Evolutionary conservation across 2,329 filamentous ascomycete genomes (phyloP), one percentile per base, ranked within the genome.

Genomic region (Tympanopsis confertula): DNA sequence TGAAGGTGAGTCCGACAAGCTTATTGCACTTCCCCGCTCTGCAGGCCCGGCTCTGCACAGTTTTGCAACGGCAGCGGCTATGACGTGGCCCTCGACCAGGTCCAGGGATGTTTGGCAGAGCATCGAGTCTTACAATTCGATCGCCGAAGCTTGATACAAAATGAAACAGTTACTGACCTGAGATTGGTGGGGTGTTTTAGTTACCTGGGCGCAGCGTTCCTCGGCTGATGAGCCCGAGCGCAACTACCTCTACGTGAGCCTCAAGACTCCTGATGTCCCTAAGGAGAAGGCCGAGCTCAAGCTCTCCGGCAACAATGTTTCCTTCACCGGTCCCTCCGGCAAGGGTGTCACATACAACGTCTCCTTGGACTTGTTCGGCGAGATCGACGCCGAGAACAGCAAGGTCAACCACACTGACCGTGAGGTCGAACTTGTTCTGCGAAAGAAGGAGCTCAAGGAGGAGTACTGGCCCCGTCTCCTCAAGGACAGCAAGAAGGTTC

Each of bases 161-260:
- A n/a, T n/a, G n/a, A n/a, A n/a, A n/a, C n/a, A n/a, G n/a, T n/a
- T n/a, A n/a, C n/a, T n/a, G n/a, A n/a, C n/a, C n/a, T n/a, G n/a
- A n/a, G n/a, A n/a, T n/a, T n/a, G n/a, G n/a, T n/a, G n/a, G n/a
- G n/a, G n/a, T n/a, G n/a, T 30, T 45, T 41, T 54, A 96, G 91
- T 98, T 52, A 83, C 87, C 63, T 98, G 91, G 91, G 89, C 91
- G 48, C 91, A 98, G 71, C 88, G 91, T 71, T 96, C 89, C 35
- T 91, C 81, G 55, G 68, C 63, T 50, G 69, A 69, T 49, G 88
- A 95, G 39, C 59, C 83, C 40, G 73, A 80, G 59, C 93, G 88
- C 71, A 98, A 98, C 74, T 85, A 86, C 68, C 68, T 98, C 71
- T 94, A 87, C 70, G 74, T 98, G 49, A 93, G 86, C 57, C 86